These are phyloP conservation scores for Coriaria nepalensis DNA, from an alignment of 306 rosid genomes.

Conservation along the genomic window DNA sequence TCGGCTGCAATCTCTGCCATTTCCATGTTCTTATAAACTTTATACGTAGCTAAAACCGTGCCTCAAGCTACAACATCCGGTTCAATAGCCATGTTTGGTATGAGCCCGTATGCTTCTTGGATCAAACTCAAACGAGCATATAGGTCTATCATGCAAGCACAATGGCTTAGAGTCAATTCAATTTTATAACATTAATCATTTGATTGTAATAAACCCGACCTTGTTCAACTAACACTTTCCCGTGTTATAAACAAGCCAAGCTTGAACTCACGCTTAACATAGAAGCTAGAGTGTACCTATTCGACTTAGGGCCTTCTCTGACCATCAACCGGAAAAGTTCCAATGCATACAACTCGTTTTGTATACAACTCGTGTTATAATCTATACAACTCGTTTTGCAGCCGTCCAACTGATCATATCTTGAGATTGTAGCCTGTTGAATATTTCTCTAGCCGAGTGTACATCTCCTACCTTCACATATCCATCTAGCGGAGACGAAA, in stretches of 20 bases:
- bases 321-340: slow-evolving; percentile 60
- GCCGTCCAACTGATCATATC: slow-evolving; percentile 89
- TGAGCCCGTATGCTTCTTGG: slow-evolving; percentile 56
- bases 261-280: slow-evolving; percentile 57
- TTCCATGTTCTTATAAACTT: slow-evolving; percentile 51
- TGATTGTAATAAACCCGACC: slow-evolving; percentile 49
- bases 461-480: slow-evolving; percentile 65
- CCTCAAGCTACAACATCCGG: slow-evolving; percentile 82
- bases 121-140: slow-evolving; percentile 78
- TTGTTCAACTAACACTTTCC: slow-evolving; percentile 64
- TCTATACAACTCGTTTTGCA: slow-evolving; percentile 46
- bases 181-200: slow-evolving; percentile 63
- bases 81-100: slow-evolving; percentile 52
- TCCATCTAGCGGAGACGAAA: slow-evolving; percentile 74
- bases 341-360: slow-evolving; percentile 52
- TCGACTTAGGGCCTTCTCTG: slow-evolving; percentile 58
- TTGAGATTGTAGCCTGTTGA: slow-evolving; percentile 38
- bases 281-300: slow-evolving; percentile 61
- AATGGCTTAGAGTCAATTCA: slow-evolving; percentile 67
- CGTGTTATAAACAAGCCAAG: slow-evolving; percentile 61
- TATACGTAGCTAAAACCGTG: slow-evolving; percentile 67
- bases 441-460: slow-evolving; percentile 64
- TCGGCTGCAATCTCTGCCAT: slow-evolving; percentile 75
- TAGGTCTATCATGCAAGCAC: slow-evolving; percentile 72
- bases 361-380: too few relatives aligned